These are phyloP conservation scores for Apocynum venetum DNA, from an alignment of 257 asterid species.

Conservation along the genomic window DNA sequence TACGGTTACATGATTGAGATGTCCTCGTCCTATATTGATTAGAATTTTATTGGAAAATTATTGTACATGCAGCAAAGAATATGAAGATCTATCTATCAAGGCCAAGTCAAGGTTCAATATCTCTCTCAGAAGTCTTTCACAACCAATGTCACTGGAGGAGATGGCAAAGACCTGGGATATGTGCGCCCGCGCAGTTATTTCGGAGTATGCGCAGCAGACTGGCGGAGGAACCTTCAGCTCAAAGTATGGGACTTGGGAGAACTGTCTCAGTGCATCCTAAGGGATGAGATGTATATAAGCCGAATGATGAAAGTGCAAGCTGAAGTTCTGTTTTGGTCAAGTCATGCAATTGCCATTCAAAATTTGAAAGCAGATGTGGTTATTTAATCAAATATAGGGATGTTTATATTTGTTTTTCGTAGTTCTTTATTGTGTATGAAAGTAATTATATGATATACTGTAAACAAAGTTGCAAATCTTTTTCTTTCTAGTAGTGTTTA, in stretches of 20 bases:
- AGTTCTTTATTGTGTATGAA: too few relatives aligned
- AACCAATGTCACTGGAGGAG: constrained; percentile 71
- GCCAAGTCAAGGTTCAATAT: constrained; percentile 68
- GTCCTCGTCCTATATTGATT: background rate
- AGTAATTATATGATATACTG: too few relatives aligned
- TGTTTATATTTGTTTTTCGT: too few relatives aligned
- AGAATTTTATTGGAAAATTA: background rate
- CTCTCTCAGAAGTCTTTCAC: constrained; percentile 63
- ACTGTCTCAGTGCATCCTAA: constrained; percentile 43
- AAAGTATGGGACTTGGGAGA: constrained; percentile 77
- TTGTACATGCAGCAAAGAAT: constrained; percentile 52
- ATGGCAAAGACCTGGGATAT: constrained; percentile 82
- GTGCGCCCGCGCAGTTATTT: constrained; percentile 65
- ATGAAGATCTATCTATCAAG: constrained; percentile 64
- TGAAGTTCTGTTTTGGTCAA: background rate
- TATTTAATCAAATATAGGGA: background rate
- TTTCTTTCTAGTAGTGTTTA: too few relatives aligned
- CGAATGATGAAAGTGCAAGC: background rate
- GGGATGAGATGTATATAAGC: background rate
- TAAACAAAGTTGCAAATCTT: too few relatives aligned
- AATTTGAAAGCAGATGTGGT: background rate
- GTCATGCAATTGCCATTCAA: background rate
- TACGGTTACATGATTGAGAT: background rate
- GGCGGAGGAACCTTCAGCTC: constrained; percentile 92
- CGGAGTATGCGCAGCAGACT: constrained; percentile 63